Percentiles rank a stretch among this genome's conserved stretches.
Evolutionary conservation across 1,139 yeast species (phyloP).

Genomic region (Candida sp.): DNA sequence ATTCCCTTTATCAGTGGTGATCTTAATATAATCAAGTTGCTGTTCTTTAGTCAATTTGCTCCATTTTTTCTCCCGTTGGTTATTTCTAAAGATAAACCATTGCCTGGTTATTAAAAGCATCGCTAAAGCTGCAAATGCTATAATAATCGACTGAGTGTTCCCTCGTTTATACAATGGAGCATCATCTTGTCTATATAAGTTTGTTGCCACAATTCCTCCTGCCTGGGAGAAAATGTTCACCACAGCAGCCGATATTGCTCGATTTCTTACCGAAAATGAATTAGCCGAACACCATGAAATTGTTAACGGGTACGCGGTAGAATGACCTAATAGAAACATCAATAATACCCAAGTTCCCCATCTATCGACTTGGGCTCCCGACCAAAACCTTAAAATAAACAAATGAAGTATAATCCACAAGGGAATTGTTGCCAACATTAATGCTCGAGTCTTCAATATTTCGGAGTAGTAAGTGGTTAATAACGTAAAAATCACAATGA

Average conservation of each 20-base stretch:
- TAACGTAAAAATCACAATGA: constrained; percentile 29
- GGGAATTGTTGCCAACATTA: constrained; percentile 13
- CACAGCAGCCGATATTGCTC: constrained; percentile 54
- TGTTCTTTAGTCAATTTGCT: constrained; percentile 38
- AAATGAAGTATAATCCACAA: constrained; percentile 13
- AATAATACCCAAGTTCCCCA: constrained; percentile 47
- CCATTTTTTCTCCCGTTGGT: constrained; percentile 42
- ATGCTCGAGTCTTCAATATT: constrained; percentile 20
- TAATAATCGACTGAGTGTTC: constrained; percentile 30
- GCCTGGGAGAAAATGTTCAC: constrained; percentile 58
- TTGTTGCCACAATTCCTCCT: constrained; percentile 45
- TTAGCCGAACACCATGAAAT: constrained; percentile 58
- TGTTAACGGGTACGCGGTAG: constrained; percentile 44
- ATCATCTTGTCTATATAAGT: constrained; percentile 52
- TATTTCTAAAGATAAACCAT: constrained; percentile 45
- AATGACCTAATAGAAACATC: constrained; percentile 40
- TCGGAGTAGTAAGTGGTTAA: constrained; percentile 27
- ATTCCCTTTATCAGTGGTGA: constrained; percentile 47
- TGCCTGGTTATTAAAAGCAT: constrained; percentile 14
- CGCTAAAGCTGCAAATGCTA: constrained; percentile 20
- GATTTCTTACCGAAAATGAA: constrained; percentile 51
- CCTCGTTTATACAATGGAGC: constrained; percentile 54
- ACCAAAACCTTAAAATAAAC: constrained; percentile 19
- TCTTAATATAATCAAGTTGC: constrained; percentile 34
- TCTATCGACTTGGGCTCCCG: constrained; percentile 29